Evolutionary conservation across 2,329 filamentous ascomycete genomes (phyloP).

Genomic region (Aspergillus unguis): DNA sequence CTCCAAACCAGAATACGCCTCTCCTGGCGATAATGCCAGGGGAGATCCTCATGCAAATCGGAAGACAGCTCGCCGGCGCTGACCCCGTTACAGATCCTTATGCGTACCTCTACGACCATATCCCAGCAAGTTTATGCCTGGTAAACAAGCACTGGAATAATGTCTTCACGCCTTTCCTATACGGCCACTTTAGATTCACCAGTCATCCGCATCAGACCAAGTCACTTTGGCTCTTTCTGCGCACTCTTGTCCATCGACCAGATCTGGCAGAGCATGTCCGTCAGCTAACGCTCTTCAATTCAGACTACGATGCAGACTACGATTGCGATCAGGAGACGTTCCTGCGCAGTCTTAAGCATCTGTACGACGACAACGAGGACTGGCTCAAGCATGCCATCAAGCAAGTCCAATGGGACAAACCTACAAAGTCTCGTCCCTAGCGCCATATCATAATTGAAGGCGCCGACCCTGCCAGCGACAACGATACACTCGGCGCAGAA

Average conservation of each 20-base stretch:
- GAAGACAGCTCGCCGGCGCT: not conserved
- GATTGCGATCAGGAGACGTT: not conserved
- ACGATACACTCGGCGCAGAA: not conserved
- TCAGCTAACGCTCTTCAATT: not conserved
- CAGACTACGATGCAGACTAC: not conserved
- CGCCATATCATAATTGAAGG: not conserved
- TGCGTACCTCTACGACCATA: not conserved
- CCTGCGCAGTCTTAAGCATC: not conserved
- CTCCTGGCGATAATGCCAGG: not conserved
- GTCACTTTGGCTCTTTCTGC: not conserved
- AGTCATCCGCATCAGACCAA: not conserved
- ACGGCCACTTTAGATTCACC: not conserved
- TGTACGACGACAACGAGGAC: not conserved
- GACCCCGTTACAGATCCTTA: too few species aligned
- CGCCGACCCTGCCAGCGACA: not conserved
- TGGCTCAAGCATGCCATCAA: not conserved
- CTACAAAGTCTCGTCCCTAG: not conserved
- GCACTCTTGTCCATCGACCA: not conserved
- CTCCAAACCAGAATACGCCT: not conserved
- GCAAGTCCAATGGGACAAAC: not conserved
- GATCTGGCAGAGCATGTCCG: not conserved
- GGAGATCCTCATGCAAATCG: not conserved
- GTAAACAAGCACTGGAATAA: not conserved
- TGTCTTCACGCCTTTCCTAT: not conserved
- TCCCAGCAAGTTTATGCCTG: not conserved